phyloP scores from a whole-genome alignment of 129 eudicot genomes.

The Centella asiatica region DNA sequence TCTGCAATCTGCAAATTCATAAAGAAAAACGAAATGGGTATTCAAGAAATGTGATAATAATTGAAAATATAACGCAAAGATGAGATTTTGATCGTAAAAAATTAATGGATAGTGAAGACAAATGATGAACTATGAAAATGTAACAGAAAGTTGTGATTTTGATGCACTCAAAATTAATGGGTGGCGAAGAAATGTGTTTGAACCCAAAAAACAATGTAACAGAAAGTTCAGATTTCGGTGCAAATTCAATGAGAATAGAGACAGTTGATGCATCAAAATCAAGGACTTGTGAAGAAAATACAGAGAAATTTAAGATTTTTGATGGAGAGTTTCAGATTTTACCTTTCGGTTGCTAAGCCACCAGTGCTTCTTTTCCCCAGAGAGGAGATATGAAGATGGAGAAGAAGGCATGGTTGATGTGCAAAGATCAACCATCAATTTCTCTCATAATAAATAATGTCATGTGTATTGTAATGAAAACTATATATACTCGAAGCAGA shows the following conservation, averaged over 20 bases:
- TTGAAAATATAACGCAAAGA: neutral
- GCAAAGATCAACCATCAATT: slow-evolving; percentile 30
- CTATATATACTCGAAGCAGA: slow-evolving; percentile 6
- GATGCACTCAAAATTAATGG: slow-evolving; percentile 1
- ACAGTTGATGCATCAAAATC: too few relatives aligned
- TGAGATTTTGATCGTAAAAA: neutral
- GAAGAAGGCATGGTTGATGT: slow-evolving; percentile 34
- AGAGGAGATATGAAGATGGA: slow-evolving; percentile 43
- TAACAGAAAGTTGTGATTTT: neutral
- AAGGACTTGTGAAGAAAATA: too few relatives aligned
- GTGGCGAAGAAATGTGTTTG: neutral
- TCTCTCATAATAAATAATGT: neutral
- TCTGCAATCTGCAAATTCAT: slow-evolving; percentile 53
- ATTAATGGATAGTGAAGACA: neutral
- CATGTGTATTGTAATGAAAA: neutral
- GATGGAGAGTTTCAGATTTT: neutral
- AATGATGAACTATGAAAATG: neutral
- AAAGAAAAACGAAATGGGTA: neutral
- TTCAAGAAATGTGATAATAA: neutral
- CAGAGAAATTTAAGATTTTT: too few relatives aligned
- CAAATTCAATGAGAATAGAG: too few relatives aligned
- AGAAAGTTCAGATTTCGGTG: neutral
- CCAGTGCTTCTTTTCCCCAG: slow-evolving; percentile 76
- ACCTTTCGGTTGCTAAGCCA: slow-evolving; percentile 42
- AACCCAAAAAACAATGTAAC: neutral